Evolutionary conservation across 352 stramenopile genomes (phyloP).

Genomic region (Pythium angustatum): DNA sequence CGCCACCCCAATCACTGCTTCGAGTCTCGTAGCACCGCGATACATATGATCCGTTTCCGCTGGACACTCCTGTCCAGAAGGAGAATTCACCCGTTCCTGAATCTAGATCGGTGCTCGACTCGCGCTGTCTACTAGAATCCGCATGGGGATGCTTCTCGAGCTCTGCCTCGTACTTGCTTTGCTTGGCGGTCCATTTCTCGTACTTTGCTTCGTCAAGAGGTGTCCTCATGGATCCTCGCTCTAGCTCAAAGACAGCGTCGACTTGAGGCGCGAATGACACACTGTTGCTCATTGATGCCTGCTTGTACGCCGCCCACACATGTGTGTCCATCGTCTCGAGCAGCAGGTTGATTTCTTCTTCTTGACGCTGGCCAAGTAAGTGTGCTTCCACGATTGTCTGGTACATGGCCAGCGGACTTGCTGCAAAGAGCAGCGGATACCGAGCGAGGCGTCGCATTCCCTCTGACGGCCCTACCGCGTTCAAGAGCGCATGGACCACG

Average conservation of each 20-base stretch:
- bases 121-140: background rate
- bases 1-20: conserved; percentile 86
- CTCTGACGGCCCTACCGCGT: conserved; percentile 48
- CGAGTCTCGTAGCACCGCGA: conserved; percentile 72
- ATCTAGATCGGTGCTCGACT: background rate
- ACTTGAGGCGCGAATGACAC: conserved; percentile 77
- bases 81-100: background rate
- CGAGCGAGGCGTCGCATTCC: conserved; percentile 62
- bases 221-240: conserved; percentile 44
- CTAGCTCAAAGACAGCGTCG: conserved; percentile 62
- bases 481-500: conserved; percentile 70
- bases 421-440: conserved; percentile 64
- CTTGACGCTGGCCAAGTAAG: conserved; percentile 64
- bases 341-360: conserved; percentile 65
- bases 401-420: conserved; percentile 71
- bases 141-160: conserved; percentile 8
- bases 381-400: conserved; percentile 77
- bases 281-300: conserved; percentile 44
- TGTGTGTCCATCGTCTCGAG: conserved; percentile 83
- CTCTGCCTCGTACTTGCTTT: conserved; percentile 61
- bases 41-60: background rate
- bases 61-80: background rate
- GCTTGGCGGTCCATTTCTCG: conserved; percentile 49
- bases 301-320: conserved; percentile 78
- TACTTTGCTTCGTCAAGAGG: conserved; percentile 50